Evolutionary conservation across 345 rosid genomes (phyloP), one percentile per base, ranked within the genome.

Genomic region (Gossypium mustelinum): DNA sequence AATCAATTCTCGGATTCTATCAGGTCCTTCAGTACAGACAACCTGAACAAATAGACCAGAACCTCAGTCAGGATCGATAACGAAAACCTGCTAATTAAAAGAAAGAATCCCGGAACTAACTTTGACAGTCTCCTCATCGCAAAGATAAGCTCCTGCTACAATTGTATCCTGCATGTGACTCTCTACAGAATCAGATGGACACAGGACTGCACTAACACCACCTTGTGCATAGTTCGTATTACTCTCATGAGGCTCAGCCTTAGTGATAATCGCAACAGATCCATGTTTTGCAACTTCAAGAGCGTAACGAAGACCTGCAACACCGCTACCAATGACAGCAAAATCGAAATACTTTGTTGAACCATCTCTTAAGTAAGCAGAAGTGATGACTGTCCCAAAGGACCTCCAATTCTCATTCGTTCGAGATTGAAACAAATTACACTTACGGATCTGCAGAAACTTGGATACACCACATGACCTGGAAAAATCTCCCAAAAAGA

Each of bases 141-240:
- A 95, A 22, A 95, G 91, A 84, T 93, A 81, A 81, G 93, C 98
- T 77, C 99, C 99, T 2, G 97, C 99, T 24, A 93, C 91, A 64
- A 95, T 93, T 3, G 99, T 95, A 77, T 95, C 98, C 82, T 82
- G 94, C 96, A 95, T 84, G 84, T 95, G 99, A 82, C 93, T 95
- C 87, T 95, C 99, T 8, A 95, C 98, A 51, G 99, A 95, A 83
- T 95, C 99, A 57, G 85, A 81, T 74, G 97, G 94, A 66, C 97
- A 95, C 76, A 95, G 77, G 34, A 93, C 99, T 1, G 99, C 99
- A 79, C 98, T 95, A 76, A 93, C 98, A 69, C 99, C 99, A 22
- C 98, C 99, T 85, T 93, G 98, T 51, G 98, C 98, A 85, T 95
- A 95, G 85, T 89, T 93, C 65, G 99, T 95, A 86, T 90, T 93